phyloP scores from a whole-genome alignment of 345 rosid species.

The Hibiscus trionum region DNA sequence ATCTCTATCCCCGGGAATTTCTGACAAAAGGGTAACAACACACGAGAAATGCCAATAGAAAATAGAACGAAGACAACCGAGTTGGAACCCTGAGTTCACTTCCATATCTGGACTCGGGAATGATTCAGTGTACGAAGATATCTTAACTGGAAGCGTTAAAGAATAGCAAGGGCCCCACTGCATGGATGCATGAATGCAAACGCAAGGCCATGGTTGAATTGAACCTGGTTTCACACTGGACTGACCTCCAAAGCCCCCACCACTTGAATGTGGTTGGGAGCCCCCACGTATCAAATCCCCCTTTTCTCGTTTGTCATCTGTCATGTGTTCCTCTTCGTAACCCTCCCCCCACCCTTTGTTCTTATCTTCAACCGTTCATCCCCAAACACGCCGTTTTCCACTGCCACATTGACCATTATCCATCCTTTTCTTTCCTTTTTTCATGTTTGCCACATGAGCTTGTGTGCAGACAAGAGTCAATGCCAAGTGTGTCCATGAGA shows the following conservation, averaged over 20 bases:
- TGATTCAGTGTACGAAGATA: constrained; percentile 11
- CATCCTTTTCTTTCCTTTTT: neutral
- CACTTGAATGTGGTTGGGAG: constrained; percentile 8
- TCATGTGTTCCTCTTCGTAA: neutral
- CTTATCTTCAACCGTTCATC: constrained; percentile 13
- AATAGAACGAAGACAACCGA: neutral
- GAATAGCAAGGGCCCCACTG: constrained; percentile 3
- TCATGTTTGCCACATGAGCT: constrained; percentile 14
- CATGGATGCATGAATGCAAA: constrained; percentile 9
- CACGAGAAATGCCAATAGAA: neutral
- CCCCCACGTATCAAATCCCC: constrained; percentile 9
- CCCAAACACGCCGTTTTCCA: neutral
- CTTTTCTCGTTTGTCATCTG: constrained; percentile 3
- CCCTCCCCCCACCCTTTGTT: neutral
- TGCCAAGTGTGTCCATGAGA: constrained; percentile 20
- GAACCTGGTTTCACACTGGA: neutral
- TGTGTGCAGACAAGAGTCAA: constrained; percentile 11
- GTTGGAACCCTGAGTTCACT: neutral
- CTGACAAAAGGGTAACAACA: neutral
- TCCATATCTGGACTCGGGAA: neutral
- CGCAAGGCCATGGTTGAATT: neutral
- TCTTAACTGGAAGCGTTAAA: constrained; percentile 1
- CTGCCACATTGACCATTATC: constrained; percentile 3
- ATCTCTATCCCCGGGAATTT: neutral
- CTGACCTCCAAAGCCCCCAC: constrained; percentile 12